Evolutionary conservation across 2,329 filamentous ascomycete genomes (phyloP), one percentile per base, ranked within the genome.

Genomic region (Myriosclerotinia duriaeana): DNA sequence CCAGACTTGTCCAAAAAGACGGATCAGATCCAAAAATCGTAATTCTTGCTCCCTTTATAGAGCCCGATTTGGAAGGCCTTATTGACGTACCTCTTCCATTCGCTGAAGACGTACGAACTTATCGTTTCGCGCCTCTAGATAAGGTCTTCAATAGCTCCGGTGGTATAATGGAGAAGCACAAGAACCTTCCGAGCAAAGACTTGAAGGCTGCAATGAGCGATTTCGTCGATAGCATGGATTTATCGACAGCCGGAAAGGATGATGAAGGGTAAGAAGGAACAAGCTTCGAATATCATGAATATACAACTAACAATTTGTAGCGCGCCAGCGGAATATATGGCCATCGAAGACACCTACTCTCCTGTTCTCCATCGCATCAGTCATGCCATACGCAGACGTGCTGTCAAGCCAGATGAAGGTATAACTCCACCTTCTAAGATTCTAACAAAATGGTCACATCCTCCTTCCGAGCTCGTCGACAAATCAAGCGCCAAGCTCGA

Each of bases 201-300:
- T 82, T 99, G 34, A 84, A 86, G 64, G 80, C 89, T 59, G 89
- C 92, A 1, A 98, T 99, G 93, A 89, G 88, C 76, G 87, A 92
- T 70, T 98, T 94, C 72, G 92, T 99, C 9, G 92, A 98, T 76
- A 87, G 86, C 9, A 97, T 99, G 94, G 93, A 97, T 73, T 80
- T 99, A 2, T 89, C 89, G 1, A 82, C 78, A 0, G 87, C 89
- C 73, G 89, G 84, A 12, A 84, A 82, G 55, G 89, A 96, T 72
- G 91, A 95, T 55, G 85, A 93, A 53, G 91, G 89, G 86, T 91
- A 78, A 73, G 83, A 26, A 73, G 30, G 30, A 82, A 26, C 15
- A 3, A 42, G 30, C 1, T 9, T 20, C 48, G 12, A 5, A 50
- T n/a, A 30, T 78, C 40, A 6, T 36, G n/a, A 1, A 15, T 5